Evolutionary conservation across 305 asterid genomes (phyloP).

Genomic region (Euphrasia arctica): DNA sequence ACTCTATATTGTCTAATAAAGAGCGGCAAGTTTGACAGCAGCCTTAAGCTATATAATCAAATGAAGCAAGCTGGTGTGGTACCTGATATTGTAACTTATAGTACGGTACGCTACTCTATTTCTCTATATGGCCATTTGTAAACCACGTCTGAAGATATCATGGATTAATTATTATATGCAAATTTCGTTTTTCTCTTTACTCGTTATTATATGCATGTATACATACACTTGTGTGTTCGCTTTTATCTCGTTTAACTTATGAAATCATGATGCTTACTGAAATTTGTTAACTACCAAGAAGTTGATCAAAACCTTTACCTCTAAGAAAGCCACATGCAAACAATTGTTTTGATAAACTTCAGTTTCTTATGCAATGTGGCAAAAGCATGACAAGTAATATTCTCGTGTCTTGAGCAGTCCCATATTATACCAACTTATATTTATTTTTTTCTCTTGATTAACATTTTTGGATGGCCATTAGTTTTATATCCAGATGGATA

Average conservation of each 20-base stretch:
- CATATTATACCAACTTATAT: neutral
- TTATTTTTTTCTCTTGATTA: neutral
- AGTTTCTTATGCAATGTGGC: neutral
- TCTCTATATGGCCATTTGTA: slow-evolving; percentile 20
- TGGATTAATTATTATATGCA: slow-evolving; percentile 24
- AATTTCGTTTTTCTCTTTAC: neutral
- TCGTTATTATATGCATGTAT: neutral
- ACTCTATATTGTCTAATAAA: slow-evolving; percentile 65
- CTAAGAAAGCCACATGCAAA: too few species aligned
- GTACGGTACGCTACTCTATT: slow-evolving; percentile 64
- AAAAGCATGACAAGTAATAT: neutral
- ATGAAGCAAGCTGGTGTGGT: slow-evolving; percentile 82
- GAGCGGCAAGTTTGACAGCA: slow-evolving; percentile 64
- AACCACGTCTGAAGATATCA: slow-evolving; percentile 13
- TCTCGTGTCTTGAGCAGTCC: neutral
- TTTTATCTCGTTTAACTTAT: too few species aligned
- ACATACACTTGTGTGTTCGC: too few species aligned
- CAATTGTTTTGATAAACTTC: too few species aligned
- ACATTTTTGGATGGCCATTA: neutral
- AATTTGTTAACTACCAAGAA: too few species aligned
- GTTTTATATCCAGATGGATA: neutral
- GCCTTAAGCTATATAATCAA: slow-evolving; percentile 74
- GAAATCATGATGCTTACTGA: too few species aligned
- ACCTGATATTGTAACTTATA: slow-evolving; percentile 88
- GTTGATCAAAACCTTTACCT: too few species aligned